These are phyloP conservation scores for Viola pubescens DNA, from an alignment of 441 rosid species.

Conservation along the genomic window DNA sequence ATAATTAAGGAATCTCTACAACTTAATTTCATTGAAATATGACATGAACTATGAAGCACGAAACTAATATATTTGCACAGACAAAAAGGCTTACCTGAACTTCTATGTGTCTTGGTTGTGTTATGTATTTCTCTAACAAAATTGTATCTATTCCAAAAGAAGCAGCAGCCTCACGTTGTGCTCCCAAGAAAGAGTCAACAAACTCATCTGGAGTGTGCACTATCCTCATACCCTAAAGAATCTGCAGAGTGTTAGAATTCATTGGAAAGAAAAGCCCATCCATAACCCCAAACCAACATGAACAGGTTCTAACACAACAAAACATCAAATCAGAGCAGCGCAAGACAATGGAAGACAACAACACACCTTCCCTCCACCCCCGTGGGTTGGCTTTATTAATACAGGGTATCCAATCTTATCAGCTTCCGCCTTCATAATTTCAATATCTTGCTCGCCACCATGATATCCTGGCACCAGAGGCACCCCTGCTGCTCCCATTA, in stretches of 20 bases:
- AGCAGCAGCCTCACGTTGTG: constrained; percentile 94
- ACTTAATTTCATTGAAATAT: too few species aligned
- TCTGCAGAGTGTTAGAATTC: constrained; percentile 25
- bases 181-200: constrained; percentile 75
- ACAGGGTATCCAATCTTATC: constrained; percentile 85
- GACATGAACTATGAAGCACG: too few species aligned
- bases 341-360: too few species aligned
- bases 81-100: constrained; percentile 58
- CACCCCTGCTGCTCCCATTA: constrained; percentile 96
- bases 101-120: constrained; percentile 89
- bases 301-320: too few species aligned
- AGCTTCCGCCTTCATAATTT: constrained; percentile 78
- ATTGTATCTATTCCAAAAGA: constrained; percentile 85
- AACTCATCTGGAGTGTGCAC: constrained; percentile 60
- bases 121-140: constrained; percentile 89
- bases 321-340: too few species aligned
- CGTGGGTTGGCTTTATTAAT: constrained; percentile 92
- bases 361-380: constrained; percentile 92
- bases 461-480: constrained; percentile 96
- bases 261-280: too few species aligned
- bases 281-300: too few species aligned
- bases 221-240: constrained; percentile 85
- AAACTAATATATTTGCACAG: neutral
- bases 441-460: constrained; percentile 77
- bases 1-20: too few species aligned